Conservation (phyloP, 2,329 filamentous ascomycete species). For the Botrytis galanthina region DNA sequence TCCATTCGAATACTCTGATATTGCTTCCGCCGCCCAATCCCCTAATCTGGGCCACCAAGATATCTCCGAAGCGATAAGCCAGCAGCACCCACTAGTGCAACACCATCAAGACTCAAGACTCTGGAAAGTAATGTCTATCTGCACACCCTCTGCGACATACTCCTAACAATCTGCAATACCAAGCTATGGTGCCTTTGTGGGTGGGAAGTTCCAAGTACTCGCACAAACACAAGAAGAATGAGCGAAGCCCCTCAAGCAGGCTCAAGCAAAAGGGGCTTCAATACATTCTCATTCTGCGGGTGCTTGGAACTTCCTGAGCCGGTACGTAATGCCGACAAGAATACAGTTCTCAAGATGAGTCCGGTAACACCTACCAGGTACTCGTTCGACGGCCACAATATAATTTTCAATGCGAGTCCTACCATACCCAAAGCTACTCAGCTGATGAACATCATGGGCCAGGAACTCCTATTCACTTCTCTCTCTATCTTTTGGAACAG, state of each 20-base stretch:
- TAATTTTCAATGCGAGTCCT: not conserved
- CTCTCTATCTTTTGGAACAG: no score
- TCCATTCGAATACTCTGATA: conserved; percentile 89
- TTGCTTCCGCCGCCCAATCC: conserved; percentile 83
- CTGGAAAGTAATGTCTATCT: not conserved
- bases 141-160: not conserved
- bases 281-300: not conserved
- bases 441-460: no score
- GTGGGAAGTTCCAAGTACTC: not conserved
- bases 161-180: not conserved
- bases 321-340: not conserved
- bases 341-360: not conserved
- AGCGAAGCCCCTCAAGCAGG: not conserved
- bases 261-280: not conserved
- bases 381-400: not conserved
- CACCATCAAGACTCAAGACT: conserved; percentile 63
- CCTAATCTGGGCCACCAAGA: conserved; percentile 78
- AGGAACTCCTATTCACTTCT: no score
- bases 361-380: not conserved
- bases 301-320: not conserved
- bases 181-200: not conserved
- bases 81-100: conserved; percentile 77
- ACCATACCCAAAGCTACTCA: not conserved
- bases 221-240: not conserved
- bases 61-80: conserved; percentile 69